A percentile compares a stretch with the other conserved stretches of the same genome.
phyloP scores from a whole-genome alignment of 129 eudicot genomes.

The Heracleum sosnowskyi region DNA sequence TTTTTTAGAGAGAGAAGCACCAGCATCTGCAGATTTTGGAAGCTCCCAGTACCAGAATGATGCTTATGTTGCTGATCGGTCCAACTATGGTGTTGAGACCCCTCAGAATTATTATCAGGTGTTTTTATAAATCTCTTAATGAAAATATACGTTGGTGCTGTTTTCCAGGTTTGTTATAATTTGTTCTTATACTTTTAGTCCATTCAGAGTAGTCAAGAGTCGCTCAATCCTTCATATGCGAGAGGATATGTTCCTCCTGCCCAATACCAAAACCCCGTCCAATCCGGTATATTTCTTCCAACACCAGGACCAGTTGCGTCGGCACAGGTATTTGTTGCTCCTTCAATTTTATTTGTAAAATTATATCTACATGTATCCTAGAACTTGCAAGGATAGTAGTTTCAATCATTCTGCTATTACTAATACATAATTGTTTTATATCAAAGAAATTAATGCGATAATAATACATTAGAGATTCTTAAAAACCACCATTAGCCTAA shows the following conservation, averaged over 20 bases:
- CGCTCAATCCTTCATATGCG: constrained; percentile 33
- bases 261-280: constrained; percentile 46
- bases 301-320: constrained; percentile 37
- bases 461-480: neutral
- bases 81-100: constrained; percentile 43
- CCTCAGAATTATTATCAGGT: constrained; percentile 63
- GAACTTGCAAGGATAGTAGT: neutral
- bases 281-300: constrained; percentile 66
- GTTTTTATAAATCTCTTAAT: neutral
- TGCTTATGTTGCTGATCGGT: constrained; percentile 46
- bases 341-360: neutral
- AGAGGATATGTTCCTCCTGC: constrained; percentile 38
- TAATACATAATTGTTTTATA: neutral
- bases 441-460: neutral
- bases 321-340: constrained; percentile 36
- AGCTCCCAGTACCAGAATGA: constrained; percentile 34
- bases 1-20: constrained; percentile 42
- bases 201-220: constrained; percentile 43
- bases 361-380: neutral
- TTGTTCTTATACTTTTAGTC: neutral
- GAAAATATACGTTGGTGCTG: too few relatives aligned
- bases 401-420: neutral
- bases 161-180: neutral
- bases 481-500: neutral
- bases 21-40: constrained; percentile 28